Evolutionary conservation across 2,329 filamentous ascomycete species (phyloP), one percentile per base, ranked within the genome.

Genomic region (Epichloe sp.): DNA sequence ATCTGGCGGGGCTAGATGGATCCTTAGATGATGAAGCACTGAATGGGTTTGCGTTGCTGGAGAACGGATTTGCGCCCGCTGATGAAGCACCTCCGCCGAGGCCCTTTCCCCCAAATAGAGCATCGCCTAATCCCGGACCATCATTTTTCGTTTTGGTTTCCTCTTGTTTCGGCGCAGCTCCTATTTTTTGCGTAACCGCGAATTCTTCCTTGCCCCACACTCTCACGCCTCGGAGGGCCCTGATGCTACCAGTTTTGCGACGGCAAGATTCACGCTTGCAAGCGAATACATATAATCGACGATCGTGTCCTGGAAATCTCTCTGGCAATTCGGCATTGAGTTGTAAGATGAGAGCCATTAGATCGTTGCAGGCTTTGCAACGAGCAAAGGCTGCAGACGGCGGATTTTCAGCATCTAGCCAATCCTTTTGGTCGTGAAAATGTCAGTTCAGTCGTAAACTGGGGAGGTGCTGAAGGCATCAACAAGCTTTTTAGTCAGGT

Each of bases 291-390:
- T 96, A 97, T 17, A 98, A 65, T 55, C 91, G 80, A 58, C 93
- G 78, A 62, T 96, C 88, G 67, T 97, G 88, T 51, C 83, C 82
- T 2, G 89, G 86, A 62, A 95, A 96, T 47, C 81, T 77, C 51
- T 91, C 85, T 14, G 89, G 90, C 3, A 97, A 76, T 64, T 96
- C 89, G 60, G 82, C 90, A 67, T 98, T 88, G 31, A 98, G 78
- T 67, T 98, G 89, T 45, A 98, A 78, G 3, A 98, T 78, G 11
- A 97, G 76, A 1, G 81, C 83, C 80, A 96, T 88, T 49, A 88
- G 69, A 49, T 82, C 79, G 58, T 88, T 86, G 79, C 93, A 98
- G 57, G 86, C 78, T 68, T 86, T 88, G 73, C 93, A 98, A 68
- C 83, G 85, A 21, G 86, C 88, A 10, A 95, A 76, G 1, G 83